These are phyloP conservation scores for Phyllosticta citribraziliensis DNA, from an alignment of 2,329 filamentous ascomycete species.

Conservation along the genomic window DNA sequence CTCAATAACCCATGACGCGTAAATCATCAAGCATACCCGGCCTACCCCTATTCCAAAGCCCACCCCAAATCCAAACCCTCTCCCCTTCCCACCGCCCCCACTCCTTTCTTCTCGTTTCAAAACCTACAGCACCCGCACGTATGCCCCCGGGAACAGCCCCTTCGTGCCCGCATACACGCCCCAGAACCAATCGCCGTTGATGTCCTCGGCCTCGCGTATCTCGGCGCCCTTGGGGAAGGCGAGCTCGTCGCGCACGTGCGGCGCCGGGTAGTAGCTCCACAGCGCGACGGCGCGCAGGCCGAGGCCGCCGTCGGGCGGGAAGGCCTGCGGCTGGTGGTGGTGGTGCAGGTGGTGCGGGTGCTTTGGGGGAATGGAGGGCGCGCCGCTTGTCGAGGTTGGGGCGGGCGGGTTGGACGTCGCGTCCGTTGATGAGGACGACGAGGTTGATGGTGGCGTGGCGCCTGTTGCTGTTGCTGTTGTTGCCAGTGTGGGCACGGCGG, in stretches of 20 bases:
- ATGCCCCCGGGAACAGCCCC: constrained; percentile 72
- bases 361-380: neutral
- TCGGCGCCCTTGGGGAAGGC: constrained; percentile 76
- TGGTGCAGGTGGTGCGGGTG: neutral
- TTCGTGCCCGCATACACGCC: constrained; percentile 73
- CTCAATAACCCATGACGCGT: too few species aligned
- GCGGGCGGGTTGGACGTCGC: neutral
- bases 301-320: constrained; percentile 67
- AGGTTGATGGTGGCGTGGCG: neutral
- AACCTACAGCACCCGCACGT: constrained; percentile 45
- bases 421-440: neutral
- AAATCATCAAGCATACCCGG: too few species aligned
- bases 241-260: constrained; percentile 61
- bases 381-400: neutral
- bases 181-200: constrained; percentile 86
- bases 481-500: neutral
- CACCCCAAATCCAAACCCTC: too few species aligned
- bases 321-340: constrained; percentile 22
- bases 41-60: too few species aligned
- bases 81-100: too few species aligned
- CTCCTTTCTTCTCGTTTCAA: too few species aligned
- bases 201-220: constrained; percentile 71
- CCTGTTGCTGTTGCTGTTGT: neutral
- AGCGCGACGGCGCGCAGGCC: constrained; percentile 54
- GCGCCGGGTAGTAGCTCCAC: constrained; percentile 70